These are phyloP conservation scores for Aspergillus fumigatiaffinis DNA, from an alignment of 2,329 filamentous ascomycete species.

Conservation along the genomic window DNA sequence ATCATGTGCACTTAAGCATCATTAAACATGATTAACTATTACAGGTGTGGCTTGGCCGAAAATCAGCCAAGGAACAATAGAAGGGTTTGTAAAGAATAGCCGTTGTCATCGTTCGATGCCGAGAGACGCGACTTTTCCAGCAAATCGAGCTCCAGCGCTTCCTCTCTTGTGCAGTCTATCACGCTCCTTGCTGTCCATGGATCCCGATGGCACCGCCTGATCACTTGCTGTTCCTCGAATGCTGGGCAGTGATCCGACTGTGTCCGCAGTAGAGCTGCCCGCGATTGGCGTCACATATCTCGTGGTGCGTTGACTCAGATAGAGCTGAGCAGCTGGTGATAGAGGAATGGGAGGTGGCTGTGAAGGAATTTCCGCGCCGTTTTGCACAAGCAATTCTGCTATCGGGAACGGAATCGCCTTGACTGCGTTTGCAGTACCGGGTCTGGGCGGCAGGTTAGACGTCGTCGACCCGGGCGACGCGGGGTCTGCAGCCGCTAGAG, in stretches of 20 bases:
- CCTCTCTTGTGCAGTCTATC: conserved; percentile 75
- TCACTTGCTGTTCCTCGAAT: conserved; percentile 37
- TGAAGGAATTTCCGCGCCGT: conserved; percentile 81
- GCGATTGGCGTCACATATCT: conserved; percentile 43
- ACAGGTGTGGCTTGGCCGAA: neutral
- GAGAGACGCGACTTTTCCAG: conserved; percentile 44
- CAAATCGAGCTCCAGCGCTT: conserved; percentile 69
- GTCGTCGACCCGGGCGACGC: conserved; percentile 61
- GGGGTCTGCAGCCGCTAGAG: conserved; percentile 87
- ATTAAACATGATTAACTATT: conserved; percentile 19
- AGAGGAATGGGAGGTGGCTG: conserved; percentile 77
- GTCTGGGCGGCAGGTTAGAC: conserved; percentile 28
- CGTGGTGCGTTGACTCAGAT: conserved; percentile 70
- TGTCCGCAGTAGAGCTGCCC: conserved; percentile 48
- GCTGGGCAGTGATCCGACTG: conserved; percentile 58
- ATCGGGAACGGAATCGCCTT: conserved; percentile 70
- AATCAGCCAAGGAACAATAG: conserved; percentile 7
- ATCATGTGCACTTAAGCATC: conserved; percentile 14
- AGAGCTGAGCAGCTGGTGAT: conserved; percentile 72
- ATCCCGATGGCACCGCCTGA: conserved; percentile 19
- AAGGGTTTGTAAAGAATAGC: conserved; percentile 7
- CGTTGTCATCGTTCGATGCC: conserved; percentile 37
- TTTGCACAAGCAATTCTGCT: conserved; percentile 87
- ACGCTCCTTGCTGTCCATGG: conserved; percentile 49
- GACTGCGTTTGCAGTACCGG: conserved; percentile 33